A percentile compares a stretch with the other conserved stretches of the same genome.
Evolutionary conservation across 2,329 filamentous ascomycete genomes (phyloP).

Genomic region (Aspergillus hiratsukae): DNA sequence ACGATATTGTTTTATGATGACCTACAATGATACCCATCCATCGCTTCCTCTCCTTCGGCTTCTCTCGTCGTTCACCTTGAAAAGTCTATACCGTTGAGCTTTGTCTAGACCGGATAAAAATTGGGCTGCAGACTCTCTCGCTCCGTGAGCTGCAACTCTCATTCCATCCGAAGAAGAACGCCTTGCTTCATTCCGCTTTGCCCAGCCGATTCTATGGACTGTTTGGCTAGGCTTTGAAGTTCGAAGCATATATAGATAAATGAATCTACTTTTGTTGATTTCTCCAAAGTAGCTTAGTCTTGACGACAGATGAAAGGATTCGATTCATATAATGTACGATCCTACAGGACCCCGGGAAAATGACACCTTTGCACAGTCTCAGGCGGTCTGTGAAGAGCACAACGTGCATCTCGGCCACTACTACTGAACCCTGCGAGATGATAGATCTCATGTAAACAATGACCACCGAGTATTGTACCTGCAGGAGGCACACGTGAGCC

Average conservation of each 20-base stretch:
- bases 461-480: not conserved
- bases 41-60: not conserved
- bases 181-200: slow-evolving; percentile 16
- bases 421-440: not conserved
- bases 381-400: not conserved
- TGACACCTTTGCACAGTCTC: not conserved
- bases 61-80: not conserved
- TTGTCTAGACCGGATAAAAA: slow-evolving; percentile 16
- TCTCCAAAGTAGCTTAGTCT: not conserved
- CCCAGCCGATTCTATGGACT: slow-evolving; percentile 6
- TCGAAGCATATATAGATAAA: slow-evolving; percentile 13
- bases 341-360: not conserved
- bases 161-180: slow-evolving; percentile 22
- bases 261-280: not conserved
- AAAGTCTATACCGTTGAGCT: not conserved
- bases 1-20: slow-evolving; percentile 10
- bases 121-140: slow-evolving; percentile 17
- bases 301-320: not conserved
- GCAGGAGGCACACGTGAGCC: not conserved
- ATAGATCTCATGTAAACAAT: not conserved
- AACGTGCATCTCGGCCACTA: not conserved
- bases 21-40: slow-evolving; percentile 17
- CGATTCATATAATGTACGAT: not conserved
- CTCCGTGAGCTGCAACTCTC: slow-evolving; percentile 19
- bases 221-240: slow-evolving; percentile 14